Base-by-base conservation (phyloP, 2,329 filamentous ascomycete species). In the Xylariaceae sp. region DNA sequence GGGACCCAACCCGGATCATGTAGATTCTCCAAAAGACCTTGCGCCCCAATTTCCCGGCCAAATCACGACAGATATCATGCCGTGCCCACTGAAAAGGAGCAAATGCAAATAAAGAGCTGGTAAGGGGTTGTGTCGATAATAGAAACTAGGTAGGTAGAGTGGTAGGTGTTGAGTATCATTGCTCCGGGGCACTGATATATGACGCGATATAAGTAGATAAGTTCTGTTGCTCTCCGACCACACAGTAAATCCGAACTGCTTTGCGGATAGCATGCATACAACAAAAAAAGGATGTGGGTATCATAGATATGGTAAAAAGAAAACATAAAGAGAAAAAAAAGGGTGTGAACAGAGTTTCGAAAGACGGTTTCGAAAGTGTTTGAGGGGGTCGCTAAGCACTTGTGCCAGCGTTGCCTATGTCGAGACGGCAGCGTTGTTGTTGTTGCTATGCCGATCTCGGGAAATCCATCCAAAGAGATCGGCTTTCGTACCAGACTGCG, bases 401-500 rank as follows among this genome's bases (percentile, higher is more conserved):
- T 18, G 1, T 47, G 34, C 18, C 45, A 51, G 42, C 42, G 35
- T 13, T n/a, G 39, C 10, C 53, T 64, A 71, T 55, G 66, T 69
- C 23, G 66, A 66, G 42, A 70, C 59, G 11, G 67, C 53, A 8
- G 62, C 58, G 34, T 59, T 60, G 55, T 67, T 64, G 37, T 71
- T 30, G 23, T 30, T 30, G 49, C 68, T 65, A 55, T 71, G 68
- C 47, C 79, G 75, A 57, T 80, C 78, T 64, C 79, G 75, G 3
- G 78, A 77, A 69, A 81, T 81, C 80, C 80, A 82, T 42, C 74
- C 76, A 58, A 82, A 81, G 10, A 81, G 69, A 56, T 81, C 79
- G 3, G 71, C 68, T 53, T 73, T 72, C 48, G 70, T 66, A 64
- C 69, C 52, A 64, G 68, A 10, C 66, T 67, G 37, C 68, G 66